Percentiles rank a stretch among this genome's conserved stretches.
phyloP scores from a whole-genome alignment of 257 asterid genomes.

The Knoxia roxburghii region DNA sequence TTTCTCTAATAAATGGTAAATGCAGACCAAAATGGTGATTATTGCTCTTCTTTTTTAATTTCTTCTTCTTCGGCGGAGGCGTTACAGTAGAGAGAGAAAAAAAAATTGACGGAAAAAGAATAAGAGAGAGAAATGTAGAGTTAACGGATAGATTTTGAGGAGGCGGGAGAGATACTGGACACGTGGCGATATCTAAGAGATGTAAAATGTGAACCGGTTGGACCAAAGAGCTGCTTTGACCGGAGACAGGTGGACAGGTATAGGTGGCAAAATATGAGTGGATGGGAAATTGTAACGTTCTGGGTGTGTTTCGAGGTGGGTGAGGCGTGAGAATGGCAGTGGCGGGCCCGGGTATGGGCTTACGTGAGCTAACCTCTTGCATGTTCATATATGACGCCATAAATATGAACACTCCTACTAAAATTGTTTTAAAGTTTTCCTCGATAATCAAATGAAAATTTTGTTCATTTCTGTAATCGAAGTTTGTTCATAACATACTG shows the following conservation, averaged over 20 bases:
- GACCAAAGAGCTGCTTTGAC: constrained; percentile 10
- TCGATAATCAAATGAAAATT: too few species aligned
- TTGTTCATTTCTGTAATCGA: too few species aligned
- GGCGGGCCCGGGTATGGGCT: constrained; percentile 9
- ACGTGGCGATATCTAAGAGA: constrained; percentile 33
- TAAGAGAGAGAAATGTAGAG: constrained; percentile 22
- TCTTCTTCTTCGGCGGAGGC: constrained; percentile 19
- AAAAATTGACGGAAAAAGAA: background rate
- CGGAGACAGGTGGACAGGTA: background rate
- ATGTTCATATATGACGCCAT: constrained; percentile 13
- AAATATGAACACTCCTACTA: background rate
- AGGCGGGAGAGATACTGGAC: constrained; percentile 28
- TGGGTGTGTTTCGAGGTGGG: constrained; percentile 26
- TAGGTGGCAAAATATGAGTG: constrained; percentile 24
- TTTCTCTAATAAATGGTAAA: constrained; percentile 1
- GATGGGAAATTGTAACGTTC: constrained; percentile 24
- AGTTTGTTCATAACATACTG: too few species aligned
- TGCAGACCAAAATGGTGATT: background rate
- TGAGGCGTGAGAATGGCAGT: background rate
- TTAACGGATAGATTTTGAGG: constrained; percentile 63
- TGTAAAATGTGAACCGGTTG: constrained; percentile 9
- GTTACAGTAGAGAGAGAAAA: constrained; percentile 21
- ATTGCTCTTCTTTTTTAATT: background rate
- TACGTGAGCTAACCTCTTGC: too few species aligned
- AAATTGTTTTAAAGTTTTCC: too few species aligned